Base-by-base conservation (phyloP, 148 eudicot genomes). In the Bassia scoparia region DNA sequence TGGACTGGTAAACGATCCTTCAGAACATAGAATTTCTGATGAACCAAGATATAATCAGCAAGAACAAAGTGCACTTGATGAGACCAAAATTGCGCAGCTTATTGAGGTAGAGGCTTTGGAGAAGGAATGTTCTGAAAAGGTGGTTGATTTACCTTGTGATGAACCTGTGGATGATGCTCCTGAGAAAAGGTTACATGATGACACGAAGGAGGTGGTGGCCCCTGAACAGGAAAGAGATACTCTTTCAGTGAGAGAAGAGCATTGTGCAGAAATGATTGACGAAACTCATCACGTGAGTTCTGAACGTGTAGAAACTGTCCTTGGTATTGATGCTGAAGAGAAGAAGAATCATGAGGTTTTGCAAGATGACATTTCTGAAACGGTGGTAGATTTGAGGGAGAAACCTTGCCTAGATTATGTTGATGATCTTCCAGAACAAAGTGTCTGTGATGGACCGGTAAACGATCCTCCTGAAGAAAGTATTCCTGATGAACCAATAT, bases 281-380 rank as follows among this genome's bases (percentile, higher is more conserved):
- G 46, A 6, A 41, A 8, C 12, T 7, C 46, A 41, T 41, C 46
- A 68, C 49, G 67, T 27, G n/a, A 58, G 18, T 53, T 81, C 43
- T 54, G 44, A 75, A 72, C 18, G 56, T 60, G 20, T 17, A 9
- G 77, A 74, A 24, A 58, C 43, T 18, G 55, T 44, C 1, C 38
- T 71, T 4, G 62, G 60, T 58, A 53, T 31, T 44, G 55, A 59
- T 5, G 7, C 49, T 61, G 86, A 53, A 56, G 80, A 78, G 29
- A 71, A 63, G 68, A 58, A 38, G 10, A 58, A 14, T 30, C 23
- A 21, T n/a, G 58, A 43, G 33, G 43, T 20, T 44, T 65, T 21
- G 20, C 71, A 23, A 34, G 44, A 63, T 26, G 65, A 70, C 2
- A 30, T 43, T 34, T 20, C 24, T 16, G 68, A 17, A 7, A 20